These are phyloP conservation scores for Parastagonospora avenae DNA, from an alignment of 2,329 filamentous ascomycete genomes.

Conservation along the genomic window DNA sequence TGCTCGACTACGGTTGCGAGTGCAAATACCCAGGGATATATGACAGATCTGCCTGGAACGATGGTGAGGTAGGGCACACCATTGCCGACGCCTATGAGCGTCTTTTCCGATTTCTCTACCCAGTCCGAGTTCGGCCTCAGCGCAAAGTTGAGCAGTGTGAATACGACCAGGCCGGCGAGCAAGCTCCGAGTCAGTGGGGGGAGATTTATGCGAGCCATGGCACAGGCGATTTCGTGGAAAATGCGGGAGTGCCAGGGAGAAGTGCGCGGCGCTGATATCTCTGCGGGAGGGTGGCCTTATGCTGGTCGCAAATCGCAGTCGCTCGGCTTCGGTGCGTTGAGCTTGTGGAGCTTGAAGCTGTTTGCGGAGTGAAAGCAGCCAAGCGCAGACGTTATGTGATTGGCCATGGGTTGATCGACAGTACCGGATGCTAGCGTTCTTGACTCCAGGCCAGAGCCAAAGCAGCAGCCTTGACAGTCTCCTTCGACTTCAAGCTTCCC, in stretches of 20 bases:
- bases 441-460: background rate
- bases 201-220: conserved; percentile 85
- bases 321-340: background rate
- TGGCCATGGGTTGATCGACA: background rate
- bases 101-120: conserved; percentile 53
- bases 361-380: background rate
- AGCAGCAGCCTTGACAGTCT: background rate
- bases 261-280: background rate
- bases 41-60: conserved; percentile 79
- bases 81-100: conserved; percentile 56
- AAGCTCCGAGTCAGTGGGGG: conserved; percentile 87
- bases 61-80: conserved; percentile 87
- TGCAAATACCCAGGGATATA: conserved; percentile 92
- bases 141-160: conserved; percentile 82
- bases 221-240: conserved; percentile 3
- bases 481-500: background rate
- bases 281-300: background rate
- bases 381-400: background rate
- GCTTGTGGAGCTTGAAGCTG: background rate
- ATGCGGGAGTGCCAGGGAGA: background rate
- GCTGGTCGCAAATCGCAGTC: background rate
- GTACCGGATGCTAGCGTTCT: background rate
- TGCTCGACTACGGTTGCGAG: conserved; percentile 88
- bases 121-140: conserved; percentile 60
- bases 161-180: conserved; percentile 73